phyloP scores from a whole-genome alignment of 2,329 filamentous ascomycete species.

The Lasiodiplodia sp. region DNA sequence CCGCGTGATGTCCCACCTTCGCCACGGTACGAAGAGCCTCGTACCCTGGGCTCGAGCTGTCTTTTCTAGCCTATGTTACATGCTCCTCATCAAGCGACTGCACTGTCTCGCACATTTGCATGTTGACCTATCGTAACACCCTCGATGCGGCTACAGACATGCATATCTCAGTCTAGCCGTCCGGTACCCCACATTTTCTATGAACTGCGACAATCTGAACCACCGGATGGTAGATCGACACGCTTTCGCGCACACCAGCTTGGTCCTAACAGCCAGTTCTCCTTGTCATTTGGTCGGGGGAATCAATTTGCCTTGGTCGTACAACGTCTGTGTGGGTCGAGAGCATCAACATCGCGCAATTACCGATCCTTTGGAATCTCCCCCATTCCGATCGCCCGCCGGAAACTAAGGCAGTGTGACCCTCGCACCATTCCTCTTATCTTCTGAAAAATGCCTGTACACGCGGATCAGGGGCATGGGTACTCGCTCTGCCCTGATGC shows the following conservation, averaged over 20 bases:
- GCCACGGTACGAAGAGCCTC: neutral
- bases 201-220: neutral
- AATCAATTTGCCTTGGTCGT: neutral
- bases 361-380: conserved; percentile 2
- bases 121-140: neutral
- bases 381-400: conserved; percentile 3
- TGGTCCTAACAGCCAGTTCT: neutral
- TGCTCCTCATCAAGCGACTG: neutral
- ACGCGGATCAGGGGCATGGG: neutral
- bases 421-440: conserved; percentile 14
- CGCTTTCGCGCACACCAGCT: neutral
- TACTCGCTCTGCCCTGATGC: neutral
- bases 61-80: conserved; percentile 6
- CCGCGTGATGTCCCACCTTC: neutral
- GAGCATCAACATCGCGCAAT: neutral
- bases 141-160: neutral
- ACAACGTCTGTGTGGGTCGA: neutral
- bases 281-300: too few relatives aligned
- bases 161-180: neutral
- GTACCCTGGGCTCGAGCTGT: neutral
- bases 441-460: neutral
- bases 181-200: neutral
- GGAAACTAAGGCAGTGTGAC: conserved; percentile 10
- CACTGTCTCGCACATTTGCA: neutral
- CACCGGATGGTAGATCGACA: neutral